Percentiles rank a stretch among this genome's conserved stretches.
phyloP scores from a whole-genome alignment of 2,329 filamentous ascomycete genomes.

The Venturia carpophila region DNA sequence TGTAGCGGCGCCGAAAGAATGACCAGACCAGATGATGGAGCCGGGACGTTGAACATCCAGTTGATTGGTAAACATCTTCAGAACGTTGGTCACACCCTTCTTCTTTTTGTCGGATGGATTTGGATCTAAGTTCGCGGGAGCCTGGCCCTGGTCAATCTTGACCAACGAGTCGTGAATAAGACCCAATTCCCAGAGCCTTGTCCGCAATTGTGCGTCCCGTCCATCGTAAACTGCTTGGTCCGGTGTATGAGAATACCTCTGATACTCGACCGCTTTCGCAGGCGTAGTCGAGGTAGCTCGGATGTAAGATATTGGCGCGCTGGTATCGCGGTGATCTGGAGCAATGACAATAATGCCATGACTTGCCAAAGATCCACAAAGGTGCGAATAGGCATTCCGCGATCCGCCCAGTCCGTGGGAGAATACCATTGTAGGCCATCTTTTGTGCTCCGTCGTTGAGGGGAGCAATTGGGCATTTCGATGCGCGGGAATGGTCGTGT shows the following conservation, averaged over 20 bases:
- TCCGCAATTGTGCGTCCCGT: constrained; percentile 63
- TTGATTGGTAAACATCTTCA: constrained; percentile 52
- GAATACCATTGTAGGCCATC: constrained; percentile 79
- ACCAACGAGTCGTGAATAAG: constrained; percentile 60
- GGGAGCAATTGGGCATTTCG: constrained; percentile 60
- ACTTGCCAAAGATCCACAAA: constrained; percentile 69
- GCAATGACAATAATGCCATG: constrained; percentile 75
- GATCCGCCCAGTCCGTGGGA: constrained; percentile 78
- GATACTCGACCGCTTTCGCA: constrained; percentile 37
- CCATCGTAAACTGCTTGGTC: constrained; percentile 57
- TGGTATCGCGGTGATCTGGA: constrained; percentile 77
- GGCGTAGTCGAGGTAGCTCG: constrained; percentile 47
- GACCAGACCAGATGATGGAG: constrained; percentile 65
- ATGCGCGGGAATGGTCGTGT: constrained; percentile 62
- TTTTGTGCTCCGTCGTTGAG: constrained; percentile 39
- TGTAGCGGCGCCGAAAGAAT: constrained; percentile 73
- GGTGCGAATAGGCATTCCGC: constrained; percentile 77
- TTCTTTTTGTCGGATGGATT: constrained; percentile 32
- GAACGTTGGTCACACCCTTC: constrained; percentile 34
- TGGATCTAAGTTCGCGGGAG: constrained; percentile 39
- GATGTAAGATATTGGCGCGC: constrained; percentile 65
- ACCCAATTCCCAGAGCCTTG: constrained; percentile 72
- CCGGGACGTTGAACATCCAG: constrained; percentile 65
- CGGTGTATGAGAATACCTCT: constrained; percentile 51
- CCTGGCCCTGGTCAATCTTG: constrained; percentile 53